Evolutionary conservation across 768 basidiomycete genomes (phyloP).

Genomic region (Termitomyces sp.): DNA sequence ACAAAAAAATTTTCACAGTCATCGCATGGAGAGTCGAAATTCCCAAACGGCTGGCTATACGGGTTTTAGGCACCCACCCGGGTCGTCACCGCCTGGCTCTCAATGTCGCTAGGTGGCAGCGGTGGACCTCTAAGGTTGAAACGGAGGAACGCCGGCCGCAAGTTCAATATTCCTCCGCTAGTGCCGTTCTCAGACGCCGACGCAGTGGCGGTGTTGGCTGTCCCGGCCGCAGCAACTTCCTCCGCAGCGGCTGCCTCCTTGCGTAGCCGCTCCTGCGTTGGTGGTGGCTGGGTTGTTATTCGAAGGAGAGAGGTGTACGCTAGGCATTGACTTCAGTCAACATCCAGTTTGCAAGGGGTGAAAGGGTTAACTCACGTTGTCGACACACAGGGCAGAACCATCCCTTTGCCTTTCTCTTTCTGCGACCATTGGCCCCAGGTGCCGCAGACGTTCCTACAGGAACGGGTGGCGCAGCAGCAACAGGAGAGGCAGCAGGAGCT

Average conservation of each 20-base stretch:
- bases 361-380: constrained; percentile 63
- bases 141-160: constrained; percentile 13
- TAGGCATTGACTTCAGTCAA: constrained; percentile 20
- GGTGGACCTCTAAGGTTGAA: constrained; percentile 13
- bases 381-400: constrained; percentile 98
- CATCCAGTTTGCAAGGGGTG: background rate
- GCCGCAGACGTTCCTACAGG: constrained; percentile 19
- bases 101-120: constrained; percentile 20
- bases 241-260: constrained; percentile 9
- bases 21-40: background rate
- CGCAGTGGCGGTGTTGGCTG: background rate
- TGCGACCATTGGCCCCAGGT: constrained; percentile 40
- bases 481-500: constrained; percentile 11
- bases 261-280: constrained; percentile 2
- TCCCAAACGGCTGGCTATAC: background rate
- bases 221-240: background rate
- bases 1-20: background rate
- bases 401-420: constrained; percentile 92
- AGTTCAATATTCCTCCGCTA: constrained; percentile 8
- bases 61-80: constrained; percentile 13
- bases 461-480: constrained; percentile 12
- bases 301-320: constrained; percentile 87
- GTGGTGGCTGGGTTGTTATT: constrained; percentile 65
- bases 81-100: constrained; percentile 22
- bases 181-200: background rate